phyloP scores from a whole-genome alignment of 2,329 filamentous ascomycete species.

The Aspergillus thermomutatus region DNA sequence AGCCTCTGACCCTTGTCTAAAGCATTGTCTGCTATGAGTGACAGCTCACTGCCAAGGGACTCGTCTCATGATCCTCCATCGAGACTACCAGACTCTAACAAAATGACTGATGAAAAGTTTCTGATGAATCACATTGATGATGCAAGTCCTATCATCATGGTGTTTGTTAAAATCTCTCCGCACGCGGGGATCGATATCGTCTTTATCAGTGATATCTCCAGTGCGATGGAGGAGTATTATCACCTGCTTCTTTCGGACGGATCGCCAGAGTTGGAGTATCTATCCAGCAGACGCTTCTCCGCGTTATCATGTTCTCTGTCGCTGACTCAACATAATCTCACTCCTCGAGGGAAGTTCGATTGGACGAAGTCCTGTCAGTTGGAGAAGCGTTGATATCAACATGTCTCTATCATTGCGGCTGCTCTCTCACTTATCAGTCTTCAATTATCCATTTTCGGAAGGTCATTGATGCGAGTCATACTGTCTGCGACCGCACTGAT shows the following conservation, averaged over 20 bases:
- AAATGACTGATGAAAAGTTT: too few species aligned
- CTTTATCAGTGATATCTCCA: not conserved
- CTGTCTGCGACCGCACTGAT: not conserved
- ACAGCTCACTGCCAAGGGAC: not conserved
- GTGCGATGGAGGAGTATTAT: not conserved
- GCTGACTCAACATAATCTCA: not conserved
- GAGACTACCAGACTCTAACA: too few species aligned
- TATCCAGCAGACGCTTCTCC: not conserved
- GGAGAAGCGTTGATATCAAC: not conserved
- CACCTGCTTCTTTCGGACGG: not conserved
- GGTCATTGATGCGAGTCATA: not conserved
- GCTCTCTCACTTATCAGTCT: not conserved
- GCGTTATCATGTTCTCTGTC: not conserved
- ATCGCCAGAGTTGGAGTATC: not conserved
- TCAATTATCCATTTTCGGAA: not conserved
- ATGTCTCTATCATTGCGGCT: not conserved
- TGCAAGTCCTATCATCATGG: not conserved
- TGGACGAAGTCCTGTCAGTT: not conserved
- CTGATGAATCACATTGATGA: not conserved
- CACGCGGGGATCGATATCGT: not conserved
- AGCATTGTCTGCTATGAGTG: not conserved
- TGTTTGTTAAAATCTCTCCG: not conserved
- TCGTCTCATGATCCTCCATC: too few species aligned
- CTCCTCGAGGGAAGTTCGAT: not conserved
- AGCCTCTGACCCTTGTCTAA: not conserved